Percentiles rank a stretch among this genome's conserved stretches.
Conservation (phyloP, 2,329 filamentous ascomycete genomes). For the Scorias spongiosa region DNA sequence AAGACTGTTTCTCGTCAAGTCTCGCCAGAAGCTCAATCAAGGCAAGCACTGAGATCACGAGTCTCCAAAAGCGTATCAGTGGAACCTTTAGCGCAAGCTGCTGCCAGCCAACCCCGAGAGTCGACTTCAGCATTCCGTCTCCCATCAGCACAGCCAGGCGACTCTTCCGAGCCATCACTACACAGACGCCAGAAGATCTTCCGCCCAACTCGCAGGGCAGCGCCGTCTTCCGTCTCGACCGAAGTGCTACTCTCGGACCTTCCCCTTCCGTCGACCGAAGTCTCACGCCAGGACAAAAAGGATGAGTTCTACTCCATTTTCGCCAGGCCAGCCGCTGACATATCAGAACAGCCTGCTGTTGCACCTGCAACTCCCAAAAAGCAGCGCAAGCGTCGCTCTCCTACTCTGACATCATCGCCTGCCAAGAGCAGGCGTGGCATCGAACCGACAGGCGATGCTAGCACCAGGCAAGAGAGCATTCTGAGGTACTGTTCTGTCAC, state of each 20-base stretch:
- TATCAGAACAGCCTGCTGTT: not conserved
- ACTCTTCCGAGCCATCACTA: not conserved
- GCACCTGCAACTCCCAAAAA: conserved; percentile 9
- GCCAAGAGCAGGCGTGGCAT: conserved; percentile 9
- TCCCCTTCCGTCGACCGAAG: not conserved
- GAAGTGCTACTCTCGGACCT: not conserved
- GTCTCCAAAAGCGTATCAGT: not conserved
- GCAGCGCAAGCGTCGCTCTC: conserved; percentile 14
- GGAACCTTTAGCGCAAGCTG: not conserved
- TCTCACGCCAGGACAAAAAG: not conserved
- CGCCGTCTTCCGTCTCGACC: not conserved
- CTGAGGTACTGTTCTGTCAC: not conserved
- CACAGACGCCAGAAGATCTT: not conserved
- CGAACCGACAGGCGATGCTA: not conserved
- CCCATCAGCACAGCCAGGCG: not conserved
- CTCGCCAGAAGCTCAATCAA: not conserved
- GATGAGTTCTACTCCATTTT: not conserved
- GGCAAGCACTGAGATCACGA: not conserved
- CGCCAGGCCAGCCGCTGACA: not conserved
- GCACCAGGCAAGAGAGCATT: not conserved
- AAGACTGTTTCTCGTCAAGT: not conserved
- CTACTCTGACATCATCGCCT: conserved; percentile 14
- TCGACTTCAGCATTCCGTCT: not conserved
- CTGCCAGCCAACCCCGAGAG: not conserved
- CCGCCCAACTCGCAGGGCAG: not conserved